Evolutionary conservation across 441 rosid species (phyloP), one percentile per base, ranked within the genome.

Genomic region (Gossypium trilobum): DNA sequence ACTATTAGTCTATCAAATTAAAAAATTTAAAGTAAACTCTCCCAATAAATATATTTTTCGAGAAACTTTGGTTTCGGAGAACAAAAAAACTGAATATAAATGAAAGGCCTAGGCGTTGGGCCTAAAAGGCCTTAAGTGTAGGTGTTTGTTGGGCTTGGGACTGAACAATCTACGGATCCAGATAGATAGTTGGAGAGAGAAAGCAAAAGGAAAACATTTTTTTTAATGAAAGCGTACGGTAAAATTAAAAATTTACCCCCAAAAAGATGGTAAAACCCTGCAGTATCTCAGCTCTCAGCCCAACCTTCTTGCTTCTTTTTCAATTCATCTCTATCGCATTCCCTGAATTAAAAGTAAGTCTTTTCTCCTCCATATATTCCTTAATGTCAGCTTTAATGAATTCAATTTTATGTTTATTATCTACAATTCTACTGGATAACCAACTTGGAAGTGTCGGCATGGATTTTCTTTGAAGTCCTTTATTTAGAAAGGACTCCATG

Each of bases 261-360:
- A 1, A 50, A 65, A 59, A 48, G 86, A 79, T 78, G 85, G 89
- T 86, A 89, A 87, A 89, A 76, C 91, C 91, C 95, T 71, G 73
- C 67, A 74, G 39, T 68, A 36, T 73, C 61, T 73, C 73, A 25
- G 64, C 50, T 74, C 61, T 73, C 73, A 20, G 64, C 50, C 22
- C 48, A 62, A 33, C 50, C 67, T 11, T 33, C 48, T 13, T 14
- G 65, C 61, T 22, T 57, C 60, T 52, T 70, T 72, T 74, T 73
- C 74, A 77, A 57, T 80, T 72, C 68, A 51, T 75, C 64, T 0
- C 39, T 58, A n/a, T 27, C 42, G 29, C 14, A 33, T 62, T 62
- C n/a, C 17, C 58, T 16, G 7, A 14, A 39, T 51, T 27, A 54
- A 13, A 11, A 63, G 50, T 9, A 10, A 72, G 19, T 67, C 52